Evolutionary conservation across 202 grass and related monocot species (phyloP).

Genomic region (Musa balbisiana): DNA sequence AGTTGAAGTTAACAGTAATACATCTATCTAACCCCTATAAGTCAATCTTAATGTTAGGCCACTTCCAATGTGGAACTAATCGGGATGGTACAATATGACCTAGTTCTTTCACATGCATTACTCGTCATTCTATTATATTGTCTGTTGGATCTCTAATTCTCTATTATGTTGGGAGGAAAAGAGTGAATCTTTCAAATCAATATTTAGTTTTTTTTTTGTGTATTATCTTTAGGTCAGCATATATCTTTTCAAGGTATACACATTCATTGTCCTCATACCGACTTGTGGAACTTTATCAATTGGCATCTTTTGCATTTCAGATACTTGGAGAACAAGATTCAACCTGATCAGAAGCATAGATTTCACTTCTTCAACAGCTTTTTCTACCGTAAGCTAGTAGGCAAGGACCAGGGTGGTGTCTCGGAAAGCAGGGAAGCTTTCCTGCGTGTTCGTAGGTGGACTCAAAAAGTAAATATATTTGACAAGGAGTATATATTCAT

Average conservation of each 20-base stretch:
- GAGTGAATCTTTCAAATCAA: too few species aligned
- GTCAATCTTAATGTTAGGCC: too few species aligned
- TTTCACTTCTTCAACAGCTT: slow-evolving; percentile 97
- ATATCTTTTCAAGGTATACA: background rate
- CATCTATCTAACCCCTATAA: too few species aligned
- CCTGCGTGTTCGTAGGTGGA: slow-evolving; percentile 91
- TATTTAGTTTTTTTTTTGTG: background rate
- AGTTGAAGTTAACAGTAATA: too few species aligned
- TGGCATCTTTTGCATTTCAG: slow-evolving; percentile 40
- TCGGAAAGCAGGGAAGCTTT: slow-evolving; percentile 84
- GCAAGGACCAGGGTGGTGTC: slow-evolving; percentile 77
- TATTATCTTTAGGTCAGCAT: background rate
- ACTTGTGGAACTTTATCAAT: background rate
- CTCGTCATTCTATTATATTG: too few species aligned
- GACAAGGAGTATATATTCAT: slow-evolving; percentile 95
- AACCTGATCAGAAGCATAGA: slow-evolving; percentile 39
- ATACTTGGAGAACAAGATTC: slow-evolving; percentile 71
- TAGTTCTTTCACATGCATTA: too few species aligned
- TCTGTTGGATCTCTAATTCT: background rate
- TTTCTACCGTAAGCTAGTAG: slow-evolving; percentile 97
- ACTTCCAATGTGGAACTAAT: too few species aligned
- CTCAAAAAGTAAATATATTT: slow-evolving; percentile 90
- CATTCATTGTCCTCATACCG: too few species aligned
- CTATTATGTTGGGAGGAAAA: background rate
- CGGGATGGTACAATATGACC: too few species aligned